Conservation (phyloP, 345 rosid genomes). For the Psidium friedrichsthalianum region DNA sequence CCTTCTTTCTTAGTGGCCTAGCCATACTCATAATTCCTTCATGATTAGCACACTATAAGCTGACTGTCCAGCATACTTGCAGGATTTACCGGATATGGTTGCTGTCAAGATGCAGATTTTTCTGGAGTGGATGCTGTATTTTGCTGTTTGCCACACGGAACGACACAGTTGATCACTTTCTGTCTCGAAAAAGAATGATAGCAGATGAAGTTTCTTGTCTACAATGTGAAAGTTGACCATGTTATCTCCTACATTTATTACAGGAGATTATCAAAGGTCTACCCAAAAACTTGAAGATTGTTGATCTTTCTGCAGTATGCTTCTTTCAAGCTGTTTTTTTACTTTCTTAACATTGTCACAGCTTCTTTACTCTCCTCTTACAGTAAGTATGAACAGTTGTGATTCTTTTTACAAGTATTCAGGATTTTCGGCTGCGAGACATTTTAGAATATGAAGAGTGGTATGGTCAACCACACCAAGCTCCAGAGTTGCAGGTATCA, state of each 20-base stretch:
- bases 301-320: conserved; percentile 94
- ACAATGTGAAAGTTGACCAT: background rate
- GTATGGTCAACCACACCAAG: conserved; percentile 94
- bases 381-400: background rate
- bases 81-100: conserved; percentile 76
- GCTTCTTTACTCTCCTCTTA: background rate
- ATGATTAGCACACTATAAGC: background rate
- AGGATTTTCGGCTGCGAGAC: conserved; percentile 7
- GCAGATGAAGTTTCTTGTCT: background rate
- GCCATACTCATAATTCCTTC: background rate
- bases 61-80: background rate
- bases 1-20: background rate
- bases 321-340: background rate
- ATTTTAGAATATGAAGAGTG: conserved; percentile 34
- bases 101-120: conserved; percentile 76
- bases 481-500: conserved; percentile 72
- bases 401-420: background rate
- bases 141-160: conserved; percentile 98
- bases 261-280: conserved; percentile 88
- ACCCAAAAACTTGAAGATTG: conserved; percentile 58
- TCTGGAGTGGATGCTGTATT: conserved; percentile 80
- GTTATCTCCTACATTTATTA: background rate
- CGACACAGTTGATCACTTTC: conserved; percentile 49
- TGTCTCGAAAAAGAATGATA: background rate
- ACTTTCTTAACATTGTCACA: background rate